Percentiles rank a stretch among this genome's conserved stretches.
Evolutionary conservation across 1,284 basidiomycete genomes (phyloP).

Genomic region (Thecaphora thlaspeos): DNA sequence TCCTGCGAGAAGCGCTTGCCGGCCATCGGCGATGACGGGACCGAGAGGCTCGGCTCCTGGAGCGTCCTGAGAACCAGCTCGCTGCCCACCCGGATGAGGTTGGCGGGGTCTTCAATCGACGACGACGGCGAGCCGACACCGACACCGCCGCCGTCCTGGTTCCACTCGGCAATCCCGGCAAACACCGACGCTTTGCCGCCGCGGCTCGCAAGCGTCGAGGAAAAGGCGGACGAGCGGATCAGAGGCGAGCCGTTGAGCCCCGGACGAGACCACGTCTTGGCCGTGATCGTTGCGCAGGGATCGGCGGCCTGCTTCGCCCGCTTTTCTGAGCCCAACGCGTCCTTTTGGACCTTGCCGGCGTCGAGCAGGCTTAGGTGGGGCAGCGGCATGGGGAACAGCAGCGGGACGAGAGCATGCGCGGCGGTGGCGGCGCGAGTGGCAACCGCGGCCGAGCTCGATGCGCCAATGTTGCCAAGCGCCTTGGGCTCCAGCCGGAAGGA

Average conservation of each 20-base stretch:
- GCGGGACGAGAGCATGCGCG: conserved; percentile 27
- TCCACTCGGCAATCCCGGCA: conserved; percentile 37
- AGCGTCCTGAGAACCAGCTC: conserved; percentile 37
- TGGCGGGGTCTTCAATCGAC: conserved; percentile 9
- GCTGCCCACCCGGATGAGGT: conserved; percentile 29
- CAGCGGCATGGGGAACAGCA: conserved; percentile 44
- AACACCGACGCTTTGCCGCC: conserved; percentile 18
- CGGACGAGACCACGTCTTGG: conserved; percentile 16
- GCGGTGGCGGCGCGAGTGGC: conserved; percentile 11
- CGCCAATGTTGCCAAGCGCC: conserved; percentile 36
- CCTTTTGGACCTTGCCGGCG: conserved; percentile 13
- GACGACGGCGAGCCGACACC: not conserved
- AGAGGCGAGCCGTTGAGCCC: conserved; percentile 32
- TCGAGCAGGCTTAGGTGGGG: conserved; percentile 42
- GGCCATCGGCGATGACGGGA: conserved; percentile 38
- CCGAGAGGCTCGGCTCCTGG: conserved; percentile 29
- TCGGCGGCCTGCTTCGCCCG: conserved; percentile 9
- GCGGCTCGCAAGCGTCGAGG: conserved; percentile 10
- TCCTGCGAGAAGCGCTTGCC: conserved; percentile 51
- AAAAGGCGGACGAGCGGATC: conserved; percentile 27
- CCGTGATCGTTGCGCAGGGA: conserved; percentile 28
- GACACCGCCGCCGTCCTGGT: not conserved
- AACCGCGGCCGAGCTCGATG: conserved; percentile 18
- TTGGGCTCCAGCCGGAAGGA: conserved; percentile 43
- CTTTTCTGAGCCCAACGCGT: conserved; percentile 11